phyloP scores from a whole-genome alignment of 352 stramenopile genomes.

The Phytophthora sojae region DNA sequence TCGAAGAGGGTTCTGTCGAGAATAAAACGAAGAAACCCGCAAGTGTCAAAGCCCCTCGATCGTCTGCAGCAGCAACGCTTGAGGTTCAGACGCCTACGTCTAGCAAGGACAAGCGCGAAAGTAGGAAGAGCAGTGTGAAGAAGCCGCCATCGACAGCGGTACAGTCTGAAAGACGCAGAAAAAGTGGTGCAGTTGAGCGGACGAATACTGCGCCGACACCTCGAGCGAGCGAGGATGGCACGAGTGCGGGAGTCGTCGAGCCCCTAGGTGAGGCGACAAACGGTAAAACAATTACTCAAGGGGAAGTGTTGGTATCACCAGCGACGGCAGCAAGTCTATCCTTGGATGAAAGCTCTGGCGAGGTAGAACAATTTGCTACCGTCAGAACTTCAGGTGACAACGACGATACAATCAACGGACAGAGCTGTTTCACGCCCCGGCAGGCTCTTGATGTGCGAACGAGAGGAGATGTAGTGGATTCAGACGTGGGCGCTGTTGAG shows the following conservation, averaged over 20 bases:
- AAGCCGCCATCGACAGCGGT: slow-evolving; percentile 10
- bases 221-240: slow-evolving; percentile 5
- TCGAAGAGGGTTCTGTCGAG: slow-evolving; percentile 31
- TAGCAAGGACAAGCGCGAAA: slow-evolving; percentile 22
- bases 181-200: background rate
- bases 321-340: background rate
- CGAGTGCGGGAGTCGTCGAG: background rate
- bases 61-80: background rate
- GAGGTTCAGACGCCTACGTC: slow-evolving; percentile 6
- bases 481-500: background rate
- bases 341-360: background rate
- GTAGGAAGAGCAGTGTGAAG: slow-evolving; percentile 33
- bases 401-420: background rate
- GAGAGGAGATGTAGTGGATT: background rate
- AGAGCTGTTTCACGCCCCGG: background rate
- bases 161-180: background rate
- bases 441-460: background rate
- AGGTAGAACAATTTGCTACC: background rate
- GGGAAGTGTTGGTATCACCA: background rate
- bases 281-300: background rate
- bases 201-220: slow-evolving; percentile 6
- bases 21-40: slow-evolving; percentile 12
- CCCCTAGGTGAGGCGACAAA: background rate
- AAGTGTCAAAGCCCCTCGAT: slow-evolving; percentile 9
- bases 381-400: background rate